Evolutionary conservation across 2,329 filamentous ascomycete species (phyloP), one percentile per base, ranked within the genome.

Genomic region (Endoconidiophora polonica): DNA sequence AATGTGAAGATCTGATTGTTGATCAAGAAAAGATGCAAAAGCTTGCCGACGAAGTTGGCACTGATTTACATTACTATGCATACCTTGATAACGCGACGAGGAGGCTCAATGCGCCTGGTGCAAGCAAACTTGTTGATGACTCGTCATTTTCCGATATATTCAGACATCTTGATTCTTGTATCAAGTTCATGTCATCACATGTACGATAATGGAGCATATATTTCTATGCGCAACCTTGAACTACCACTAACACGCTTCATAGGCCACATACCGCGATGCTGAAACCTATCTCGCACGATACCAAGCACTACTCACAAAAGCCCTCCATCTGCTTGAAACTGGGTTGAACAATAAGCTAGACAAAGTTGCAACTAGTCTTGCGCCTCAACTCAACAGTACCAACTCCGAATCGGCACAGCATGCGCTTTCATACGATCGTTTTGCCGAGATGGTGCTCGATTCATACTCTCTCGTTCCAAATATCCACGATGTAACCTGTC

Each of bases 51-150:
- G 81, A 87, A 52, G 82, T 98, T 51, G 82, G 85, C 23, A 83
- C 85, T 22, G 93, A 95, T 58, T 69, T 95, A n/a, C 81, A 88
- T 60, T 95, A 94, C 65, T 98, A 98, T 63, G 78, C 83, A 18
- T 95, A 94, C 60, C 73, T 98, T 4, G 91, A 98, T 56, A 87
- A 82, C 44, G 87, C 90, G 54, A 94, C 87, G 0, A 76, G 88
- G 50, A 77, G 87, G 12, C 76, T 98, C 52, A 96, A 96, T 68
- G 88, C 88, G 0, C 88, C 91, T 0, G 87, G 88, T 1, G 88
- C 90, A 18, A 81, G 85, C 45, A 86, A 82, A 52, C 72, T 94
- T 50, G 88, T 95, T 14, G 83, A 88, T 43, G 81, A 82, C 51
- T 79, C 82, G 46, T 83, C 84, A 42, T 95, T 96, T 60, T 79